Evolutionary conservation across 257 asterid species (phyloP).

Genomic region (Solanum bukasovii): DNA sequence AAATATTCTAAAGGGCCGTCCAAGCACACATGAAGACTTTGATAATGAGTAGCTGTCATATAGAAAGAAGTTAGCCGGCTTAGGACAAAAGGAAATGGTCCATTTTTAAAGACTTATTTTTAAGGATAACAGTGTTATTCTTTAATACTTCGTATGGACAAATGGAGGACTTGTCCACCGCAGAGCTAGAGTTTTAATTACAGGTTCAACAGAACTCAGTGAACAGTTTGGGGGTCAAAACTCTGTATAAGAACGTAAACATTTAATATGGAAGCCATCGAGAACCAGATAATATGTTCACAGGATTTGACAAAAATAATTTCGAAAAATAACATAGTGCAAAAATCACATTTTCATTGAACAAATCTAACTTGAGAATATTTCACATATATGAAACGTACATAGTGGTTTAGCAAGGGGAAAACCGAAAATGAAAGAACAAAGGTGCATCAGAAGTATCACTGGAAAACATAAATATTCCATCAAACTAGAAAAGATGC

Average conservation of each 20-base stretch:
- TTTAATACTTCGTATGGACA: not conserved
- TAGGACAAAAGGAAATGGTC: not conserved
- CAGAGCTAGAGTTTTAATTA: not conserved
- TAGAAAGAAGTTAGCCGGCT: not conserved
- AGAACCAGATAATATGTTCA: not conserved
- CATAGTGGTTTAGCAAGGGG: not conserved
- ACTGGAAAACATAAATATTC: not conserved
- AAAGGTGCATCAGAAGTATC: not conserved
- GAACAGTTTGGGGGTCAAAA: not conserved
- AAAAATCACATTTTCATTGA: not conserved
- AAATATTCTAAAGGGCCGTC: not conserved
- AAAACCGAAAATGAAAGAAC: not conserved
- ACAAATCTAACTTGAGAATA: not conserved
- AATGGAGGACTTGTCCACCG: not conserved
- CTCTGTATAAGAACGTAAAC: not conserved
- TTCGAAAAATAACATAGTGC: not conserved
- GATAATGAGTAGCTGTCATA: not conserved
- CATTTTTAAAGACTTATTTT: not conserved
- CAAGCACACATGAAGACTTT: not conserved
- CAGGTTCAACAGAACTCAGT: not conserved
- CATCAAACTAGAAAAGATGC: not conserved
- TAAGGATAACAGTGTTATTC: not conserved
- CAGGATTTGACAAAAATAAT: not conserved
- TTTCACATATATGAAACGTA: not conserved
- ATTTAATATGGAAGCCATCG: not conserved